Conservation (phyloP, 805 yeast species). For the Lipomyces chichibuensis region DNA sequence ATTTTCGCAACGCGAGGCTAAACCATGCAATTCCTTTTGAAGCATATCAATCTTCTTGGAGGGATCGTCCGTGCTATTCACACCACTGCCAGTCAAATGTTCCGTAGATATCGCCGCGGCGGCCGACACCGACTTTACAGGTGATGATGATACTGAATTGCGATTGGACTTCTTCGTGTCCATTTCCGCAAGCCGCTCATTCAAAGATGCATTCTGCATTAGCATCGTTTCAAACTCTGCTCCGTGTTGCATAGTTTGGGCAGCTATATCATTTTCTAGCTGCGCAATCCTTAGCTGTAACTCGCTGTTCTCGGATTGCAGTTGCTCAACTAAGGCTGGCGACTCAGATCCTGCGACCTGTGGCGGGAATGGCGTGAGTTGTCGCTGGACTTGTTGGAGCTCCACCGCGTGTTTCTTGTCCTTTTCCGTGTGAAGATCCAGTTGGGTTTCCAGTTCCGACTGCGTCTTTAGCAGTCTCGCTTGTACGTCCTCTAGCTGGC, state of each 20-base stretch:
- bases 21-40: conserved; percentile 12
- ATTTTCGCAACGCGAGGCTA: conserved; percentile 21
- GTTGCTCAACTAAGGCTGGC: background rate
- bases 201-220: conserved; percentile 29
- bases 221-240: conserved; percentile 28
- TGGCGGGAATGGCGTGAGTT: background rate
- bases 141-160: background rate
- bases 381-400: background rate
- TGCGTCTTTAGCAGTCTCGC: background rate
- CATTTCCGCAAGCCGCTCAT: conserved; percentile 16
- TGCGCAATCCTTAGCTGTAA: conserved; percentile 7
- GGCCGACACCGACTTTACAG: background rate
- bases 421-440: background rate
- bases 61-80: background rate
- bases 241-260: conserved; percentile 25
- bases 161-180: conserved; percentile 8
- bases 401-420: background rate
- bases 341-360: background rate
- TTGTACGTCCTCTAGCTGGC: conserved; percentile 1
- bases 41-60: conserved; percentile 1
- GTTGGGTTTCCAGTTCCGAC: background rate
- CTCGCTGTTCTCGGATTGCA: conserved; percentile 8
- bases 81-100: background rate
- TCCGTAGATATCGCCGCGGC: background rate
- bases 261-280: conserved; percentile 10